Percentiles rank a stretch among this genome's conserved stretches.
phyloP scores from a whole-genome alignment of 495 filamentous ascomycete genomes.

The Podospora comata region DNA sequence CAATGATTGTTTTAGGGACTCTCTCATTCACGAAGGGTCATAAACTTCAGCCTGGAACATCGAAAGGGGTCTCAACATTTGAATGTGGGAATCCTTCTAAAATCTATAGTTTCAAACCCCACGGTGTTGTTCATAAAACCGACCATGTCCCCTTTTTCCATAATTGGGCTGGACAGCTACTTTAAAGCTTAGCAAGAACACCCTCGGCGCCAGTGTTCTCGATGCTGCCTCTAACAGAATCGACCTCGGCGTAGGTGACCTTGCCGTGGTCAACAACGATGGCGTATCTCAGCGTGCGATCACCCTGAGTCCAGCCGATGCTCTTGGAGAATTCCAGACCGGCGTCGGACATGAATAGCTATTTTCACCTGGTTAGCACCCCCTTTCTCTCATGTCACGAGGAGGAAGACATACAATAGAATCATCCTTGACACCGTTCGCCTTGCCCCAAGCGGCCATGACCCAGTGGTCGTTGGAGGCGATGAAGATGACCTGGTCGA shows the following conservation, averaged over 20 bases:
- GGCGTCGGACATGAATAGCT: conserved; percentile 86
- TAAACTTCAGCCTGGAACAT: too few relatives aligned
- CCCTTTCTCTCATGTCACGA: too few relatives aligned
- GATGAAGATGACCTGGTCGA: conserved; percentile 80
- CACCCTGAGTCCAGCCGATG: conserved; percentile 76
- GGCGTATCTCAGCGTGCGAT: conserved; percentile 77
- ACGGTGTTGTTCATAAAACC: background rate
- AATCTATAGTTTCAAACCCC: conserved; percentile 17
- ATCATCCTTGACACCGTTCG: conserved; percentile 76
- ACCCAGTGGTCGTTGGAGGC: conserved; percentile 89
- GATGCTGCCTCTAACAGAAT: conserved; percentile 65
- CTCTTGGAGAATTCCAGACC: conserved; percentile 73
- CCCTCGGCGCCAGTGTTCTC: conserved; percentile 71
- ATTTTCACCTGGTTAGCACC: background rate
- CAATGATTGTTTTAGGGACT: too few relatives aligned
- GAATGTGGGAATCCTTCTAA: too few relatives aligned
- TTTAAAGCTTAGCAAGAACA: conserved; percentile 64
- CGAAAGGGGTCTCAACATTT: too few relatives aligned
- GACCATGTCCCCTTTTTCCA: background rate
- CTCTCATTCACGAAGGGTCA: too few relatives aligned
- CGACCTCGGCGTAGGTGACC: conserved; percentile 81
- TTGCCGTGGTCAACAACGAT: conserved; percentile 88
- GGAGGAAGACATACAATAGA: conserved; percentile 61
- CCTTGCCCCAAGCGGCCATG: conserved; percentile 95
- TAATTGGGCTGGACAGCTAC: background rate